Conservation (phyloP, 2,329 filamentous ascomycete species). For the Colletotrichum sp. region DNA sequence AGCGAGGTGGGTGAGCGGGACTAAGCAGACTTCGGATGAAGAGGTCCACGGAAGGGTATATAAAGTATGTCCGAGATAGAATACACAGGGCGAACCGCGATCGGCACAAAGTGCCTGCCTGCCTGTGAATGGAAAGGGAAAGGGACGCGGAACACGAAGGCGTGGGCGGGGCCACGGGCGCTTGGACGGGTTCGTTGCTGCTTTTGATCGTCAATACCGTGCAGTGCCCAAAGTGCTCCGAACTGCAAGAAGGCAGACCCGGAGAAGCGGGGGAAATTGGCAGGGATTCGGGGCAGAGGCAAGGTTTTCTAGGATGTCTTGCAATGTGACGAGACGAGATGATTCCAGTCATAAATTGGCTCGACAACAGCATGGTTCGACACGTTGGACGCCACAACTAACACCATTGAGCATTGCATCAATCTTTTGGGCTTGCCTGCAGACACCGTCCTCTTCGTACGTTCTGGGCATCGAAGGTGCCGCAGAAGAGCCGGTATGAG, state of each 20-base stretch:
- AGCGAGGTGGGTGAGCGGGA: neutral
- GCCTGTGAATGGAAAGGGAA: neutral
- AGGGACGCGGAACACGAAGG: neutral
- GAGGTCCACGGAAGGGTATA: neutral
- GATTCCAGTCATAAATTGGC: neutral
- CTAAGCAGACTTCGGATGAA: neutral
- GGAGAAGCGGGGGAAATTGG: neutral
- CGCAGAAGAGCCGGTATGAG: neutral
- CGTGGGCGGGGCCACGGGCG: neutral
- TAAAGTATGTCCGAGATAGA: neutral
- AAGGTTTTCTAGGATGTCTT: neutral
- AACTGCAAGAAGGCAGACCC: neutral
- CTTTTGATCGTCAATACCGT: neutral
- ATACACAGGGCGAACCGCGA: neutral
- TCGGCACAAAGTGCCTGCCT: neutral
- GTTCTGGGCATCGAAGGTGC: neutral
- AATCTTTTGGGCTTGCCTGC: neutral
- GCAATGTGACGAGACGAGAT: neutral
- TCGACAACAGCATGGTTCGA: neutral
- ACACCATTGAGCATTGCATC: neutral
- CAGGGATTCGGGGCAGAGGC: neutral
- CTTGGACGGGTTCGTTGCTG: constrained; percentile 1
- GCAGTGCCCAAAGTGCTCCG: neutral
- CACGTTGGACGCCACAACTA: constrained; percentile 15
- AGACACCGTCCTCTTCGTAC: neutral